Evolutionary conservation across 2,329 filamentous ascomycete genomes (phyloP), one percentile per base, ranked within the genome.

Genomic region (Colletotrichum navitas): DNA sequence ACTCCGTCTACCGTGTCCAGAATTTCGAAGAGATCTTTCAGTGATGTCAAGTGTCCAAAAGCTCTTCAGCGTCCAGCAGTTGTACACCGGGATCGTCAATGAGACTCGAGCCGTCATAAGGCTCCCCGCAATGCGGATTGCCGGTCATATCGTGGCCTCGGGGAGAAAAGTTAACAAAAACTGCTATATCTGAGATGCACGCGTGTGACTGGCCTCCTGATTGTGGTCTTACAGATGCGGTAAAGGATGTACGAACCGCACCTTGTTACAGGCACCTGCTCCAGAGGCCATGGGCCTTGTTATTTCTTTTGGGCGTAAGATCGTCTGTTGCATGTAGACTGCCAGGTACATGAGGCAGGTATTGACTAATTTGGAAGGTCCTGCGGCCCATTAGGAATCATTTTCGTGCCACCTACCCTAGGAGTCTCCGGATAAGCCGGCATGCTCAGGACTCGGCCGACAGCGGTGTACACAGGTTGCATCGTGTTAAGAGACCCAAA

Each of bases 231-330:
- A 45, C 43, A n/a, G 43, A n/a, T 45, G 18, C 43, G 11, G 43
- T 18, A n/a, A 45, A n/a, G 21, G 24, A 87, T 84, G 0, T 79
- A 78, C 49, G 81, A 76, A 16, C 76, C 75, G 3, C 74, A 77
- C 0, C 80, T 83, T 18, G 7, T 18, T 5, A 18, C 14, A 51
- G 49, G 14, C 1, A 51, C 12, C 14, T 45, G 24, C 11, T 51
- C 8, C 16, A 4, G 6, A 21, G 18, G 24, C 49, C n/a, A 2
- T 4, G 24, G 12, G 24, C 4, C 6, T 14, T 29, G 24, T 6
- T 29, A 1, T 45, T 45, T 18, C 43, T 21, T 45, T 45, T 45
- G 7, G 21, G 1, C 18, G 18, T 8, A 51, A 18, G 49, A 51
- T 29, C 14, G 24, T 4, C 49, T 18, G 26, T 51, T 51, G 24